Evolutionary conservation across 352 stramenopile species (phyloP), one percentile per base, ranked within the genome.

Genomic region (Pythium dissimile): DNA sequence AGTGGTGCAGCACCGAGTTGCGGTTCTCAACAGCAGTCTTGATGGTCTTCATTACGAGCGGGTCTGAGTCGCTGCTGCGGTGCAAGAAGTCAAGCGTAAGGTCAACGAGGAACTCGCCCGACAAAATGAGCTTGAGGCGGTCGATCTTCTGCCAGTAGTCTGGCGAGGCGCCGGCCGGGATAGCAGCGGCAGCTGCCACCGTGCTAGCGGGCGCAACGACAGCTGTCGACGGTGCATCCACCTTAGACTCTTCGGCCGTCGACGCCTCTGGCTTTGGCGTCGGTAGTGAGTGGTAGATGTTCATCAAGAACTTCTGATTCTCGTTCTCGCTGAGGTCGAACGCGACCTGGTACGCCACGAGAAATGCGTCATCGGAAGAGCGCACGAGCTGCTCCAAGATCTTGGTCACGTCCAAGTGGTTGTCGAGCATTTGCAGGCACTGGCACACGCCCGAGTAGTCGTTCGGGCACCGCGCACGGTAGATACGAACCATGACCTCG

Each of bases 291-390:
- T 88, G 68, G 41, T 95, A 92, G 18, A 99, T 90, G 37, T 84
- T 85, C 52, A 93, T 74, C 12, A 99, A 69, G 71, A 99, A 99
- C 59, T 96, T 94, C 69, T 99, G 92, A 83, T 99, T 97, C 38
- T 98, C 97, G 51, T 96, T 98, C 71, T 99, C 97, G 13, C 96
- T 87, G 8, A 99, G 61, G 75, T 99, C 95, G 66, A 99, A 99
- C 20, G 92, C 97, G 13, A 99, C 84, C 67, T 99, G 97, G 69
- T 97, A 98, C 23, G 95, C 97, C 28, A 98, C 62, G 30, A 99
- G 80, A 30, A 68, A 80, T 57, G 92, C 72, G 44, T 91, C 67
- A 23, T 88, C 78, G 24, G 48, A 80, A 26, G 71, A 73, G 28
- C 85, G 79, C 26, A 98, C 58, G 21, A 98, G 80, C 18, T 88